Conservation (phyloP, 495 filamentous ascomycete genomes). For the Alectoria sarmentosa region DNA sequence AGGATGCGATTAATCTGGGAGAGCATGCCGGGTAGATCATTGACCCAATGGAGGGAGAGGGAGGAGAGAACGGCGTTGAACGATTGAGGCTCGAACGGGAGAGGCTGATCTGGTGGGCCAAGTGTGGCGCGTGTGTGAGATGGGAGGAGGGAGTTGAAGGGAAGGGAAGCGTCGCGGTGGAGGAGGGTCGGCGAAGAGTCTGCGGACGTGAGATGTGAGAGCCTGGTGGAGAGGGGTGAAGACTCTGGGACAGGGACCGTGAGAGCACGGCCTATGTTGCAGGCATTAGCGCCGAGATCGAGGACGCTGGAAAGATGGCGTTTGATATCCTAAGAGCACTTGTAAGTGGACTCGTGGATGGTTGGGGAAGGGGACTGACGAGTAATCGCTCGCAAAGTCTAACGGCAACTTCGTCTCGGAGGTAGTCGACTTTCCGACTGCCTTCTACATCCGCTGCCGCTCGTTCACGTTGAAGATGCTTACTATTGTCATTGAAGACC, state of each 20-base stretch:
- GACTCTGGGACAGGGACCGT: slow-evolving; percentile 53
- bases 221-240: slow-evolving; percentile 56
- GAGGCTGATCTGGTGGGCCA: slow-evolving; percentile 45
- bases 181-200: slow-evolving; percentile 75
- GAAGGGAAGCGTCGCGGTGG: slow-evolving; percentile 68
- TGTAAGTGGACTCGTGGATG: too few relatives aligned
- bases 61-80: slow-evolving; percentile 89
- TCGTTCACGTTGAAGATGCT: slow-evolving; percentile 86
- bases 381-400: slow-evolving; percentile 82
- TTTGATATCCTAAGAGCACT: slow-evolving; percentile 94
- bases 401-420: slow-evolving; percentile 83
- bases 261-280: slow-evolving; percentile 81
- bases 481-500: slow-evolving; percentile 83
- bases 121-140: slow-evolving; percentile 65
- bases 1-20: slow-evolving; percentile 73
- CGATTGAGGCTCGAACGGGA: slow-evolving; percentile 68
- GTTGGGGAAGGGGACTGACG: slow-evolving; percentile 39
- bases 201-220: slow-evolving; percentile 66
- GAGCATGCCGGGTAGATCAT: slow-evolving; percentile 82
- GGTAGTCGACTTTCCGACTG: slow-evolving; percentile 78
- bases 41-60: slow-evolving; percentile 93
- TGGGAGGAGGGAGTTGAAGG: slow-evolving; percentile 64
- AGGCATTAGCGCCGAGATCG: slow-evolving; percentile 91
- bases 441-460: slow-evolving; percentile 61
- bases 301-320: slow-evolving; percentile 77